Base-by-base conservation (phyloP, 257 asterid genomes). In the Catharanthus roseus region DNA sequence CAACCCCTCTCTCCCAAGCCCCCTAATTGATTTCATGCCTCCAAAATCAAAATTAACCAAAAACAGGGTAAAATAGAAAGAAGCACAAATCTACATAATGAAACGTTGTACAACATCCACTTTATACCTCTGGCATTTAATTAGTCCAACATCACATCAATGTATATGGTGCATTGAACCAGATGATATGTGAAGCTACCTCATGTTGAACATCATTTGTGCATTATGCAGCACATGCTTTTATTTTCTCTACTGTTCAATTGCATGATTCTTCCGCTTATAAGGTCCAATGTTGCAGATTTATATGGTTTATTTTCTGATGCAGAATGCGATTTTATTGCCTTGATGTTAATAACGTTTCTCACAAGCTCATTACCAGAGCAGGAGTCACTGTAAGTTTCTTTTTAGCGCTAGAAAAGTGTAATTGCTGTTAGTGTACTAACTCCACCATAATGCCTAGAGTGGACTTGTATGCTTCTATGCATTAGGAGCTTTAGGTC, bases 341-440 rank as follows among this genome's bases (percentile, higher is more conserved):
- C 6, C 71, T 93, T 73, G 97, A 93, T 77, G 98, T 93, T 79
- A 93, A 93, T 75, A 85, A 77, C 68, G 89, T 91, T 54, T 89
- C 97, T 10, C 96, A 93, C 76, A 87, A 85, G 77, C 95, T 93
- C 19, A 90, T 93, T 44, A 90, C 83, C 72, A 91, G 85, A 65
- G 96, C 96, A 69, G 97, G 87, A 76, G 85, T 93, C 67, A 84
- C 97, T 70, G 98, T 93, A 88, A 93, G 96, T 80, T 75, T 77
- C 75, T 76, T 79, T 68, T 58, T 49, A 44, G 9, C 42, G 29
- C 54, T 39, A 34, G 16, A 10, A 38, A 28, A 54, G 45, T 57
- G 10, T 42, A 24, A 47, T 13, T 16, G 16, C 74, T 41, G 4
- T 69, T 73, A 29, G 19, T 21, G 36, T 18, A 51, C 65, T 64